These are phyloP conservation scores for Saccharomyces hybrid DNA, from an alignment of 1,139 yeast genomes.

Conservation along the genomic window DNA sequence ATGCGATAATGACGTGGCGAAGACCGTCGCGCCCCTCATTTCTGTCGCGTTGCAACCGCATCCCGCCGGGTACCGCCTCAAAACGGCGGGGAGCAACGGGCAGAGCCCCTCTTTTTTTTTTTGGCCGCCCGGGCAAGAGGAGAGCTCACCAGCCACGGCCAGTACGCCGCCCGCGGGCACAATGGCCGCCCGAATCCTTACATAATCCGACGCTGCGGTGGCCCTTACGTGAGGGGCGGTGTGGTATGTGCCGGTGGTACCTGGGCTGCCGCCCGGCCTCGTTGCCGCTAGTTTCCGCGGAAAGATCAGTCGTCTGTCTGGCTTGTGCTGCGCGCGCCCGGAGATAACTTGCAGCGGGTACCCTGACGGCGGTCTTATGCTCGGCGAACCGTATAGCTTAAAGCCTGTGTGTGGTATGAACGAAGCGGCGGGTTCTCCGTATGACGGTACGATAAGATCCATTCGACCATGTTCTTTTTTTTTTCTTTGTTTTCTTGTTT, in stretches of 20 bases:
- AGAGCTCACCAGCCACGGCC: conserved; percentile 1
- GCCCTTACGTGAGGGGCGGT: conserved; percentile 1
- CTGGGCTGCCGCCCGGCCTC: background rate
- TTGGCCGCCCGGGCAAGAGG: background rate
- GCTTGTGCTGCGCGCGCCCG: background rate
- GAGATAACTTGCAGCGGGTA: background rate
- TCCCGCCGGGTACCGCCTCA: background rate
- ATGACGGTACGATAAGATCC: background rate
- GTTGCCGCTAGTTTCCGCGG: background rate
- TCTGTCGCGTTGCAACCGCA: background rate
- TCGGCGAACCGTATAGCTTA: background rate
- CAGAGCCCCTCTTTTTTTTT: background rate
- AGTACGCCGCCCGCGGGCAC: background rate
- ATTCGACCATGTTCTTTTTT: background rate
- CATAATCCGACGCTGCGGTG: background rate
- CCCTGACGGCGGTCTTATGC: background rate
- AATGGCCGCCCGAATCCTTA: background rate
- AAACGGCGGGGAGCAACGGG: background rate
- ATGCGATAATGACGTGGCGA: background rate
- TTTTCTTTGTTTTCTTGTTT: background rate
- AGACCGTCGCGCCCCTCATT: background rate
- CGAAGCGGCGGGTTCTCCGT: background rate
- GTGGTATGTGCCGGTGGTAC: background rate
- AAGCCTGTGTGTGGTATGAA: background rate
- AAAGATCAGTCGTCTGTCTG: background rate